These are phyloP conservation scores for Penicillium decumbens DNA, from an alignment of 2,329 filamentous ascomycete species.

Conservation along the genomic window DNA sequence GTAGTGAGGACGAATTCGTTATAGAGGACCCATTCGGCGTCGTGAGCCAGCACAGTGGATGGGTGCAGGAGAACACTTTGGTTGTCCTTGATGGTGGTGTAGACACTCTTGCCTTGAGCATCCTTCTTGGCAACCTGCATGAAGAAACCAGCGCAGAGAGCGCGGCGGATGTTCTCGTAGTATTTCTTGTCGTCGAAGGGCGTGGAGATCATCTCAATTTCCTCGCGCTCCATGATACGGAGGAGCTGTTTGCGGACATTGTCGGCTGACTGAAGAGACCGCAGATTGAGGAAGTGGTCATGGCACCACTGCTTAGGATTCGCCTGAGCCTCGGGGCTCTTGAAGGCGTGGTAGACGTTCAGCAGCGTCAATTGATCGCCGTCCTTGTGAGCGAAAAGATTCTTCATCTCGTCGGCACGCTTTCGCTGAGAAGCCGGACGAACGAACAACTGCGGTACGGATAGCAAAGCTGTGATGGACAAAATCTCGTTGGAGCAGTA, in stretches of 20 bases:
- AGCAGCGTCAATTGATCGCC: conserved; percentile 94
- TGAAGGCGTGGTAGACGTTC: conserved; percentile 98
- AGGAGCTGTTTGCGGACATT: conserved; percentile 88
- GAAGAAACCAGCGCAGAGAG: conserved; percentile 92
- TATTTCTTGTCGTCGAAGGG: conserved; percentile 94
- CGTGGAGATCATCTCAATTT: conserved; percentile 79
- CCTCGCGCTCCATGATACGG: conserved; percentile 93
- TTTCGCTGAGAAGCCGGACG: conserved; percentile 80
- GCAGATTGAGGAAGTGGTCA: conserved; percentile 88
- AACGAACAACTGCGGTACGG: conserved; percentile 89
- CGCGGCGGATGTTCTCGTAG: conserved; percentile 93
- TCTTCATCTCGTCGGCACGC: conserved; percentile 96
- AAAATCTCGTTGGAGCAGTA: conserved; percentile 98
- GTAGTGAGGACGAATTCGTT: conserved; percentile 97
- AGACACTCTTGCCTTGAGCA: conserved; percentile 72
- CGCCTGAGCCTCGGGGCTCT: conserved; percentile 62
- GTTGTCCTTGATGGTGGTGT: conserved; percentile 93
- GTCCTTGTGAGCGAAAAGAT: conserved; percentile 83
- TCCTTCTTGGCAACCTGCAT: conserved; percentile 99
- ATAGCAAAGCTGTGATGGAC: conserved; percentile 87
- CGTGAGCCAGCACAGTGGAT: conserved; percentile 79
- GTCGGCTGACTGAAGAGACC: conserved; percentile 85
- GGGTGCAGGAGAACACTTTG: conserved; percentile 91
- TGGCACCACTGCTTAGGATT: conserved; percentile 91
- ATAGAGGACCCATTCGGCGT: conserved; percentile 95